Base-by-base conservation (phyloP, 2,329 filamentous ascomycete genomes). In the Ilyonectria robusta region DNA sequence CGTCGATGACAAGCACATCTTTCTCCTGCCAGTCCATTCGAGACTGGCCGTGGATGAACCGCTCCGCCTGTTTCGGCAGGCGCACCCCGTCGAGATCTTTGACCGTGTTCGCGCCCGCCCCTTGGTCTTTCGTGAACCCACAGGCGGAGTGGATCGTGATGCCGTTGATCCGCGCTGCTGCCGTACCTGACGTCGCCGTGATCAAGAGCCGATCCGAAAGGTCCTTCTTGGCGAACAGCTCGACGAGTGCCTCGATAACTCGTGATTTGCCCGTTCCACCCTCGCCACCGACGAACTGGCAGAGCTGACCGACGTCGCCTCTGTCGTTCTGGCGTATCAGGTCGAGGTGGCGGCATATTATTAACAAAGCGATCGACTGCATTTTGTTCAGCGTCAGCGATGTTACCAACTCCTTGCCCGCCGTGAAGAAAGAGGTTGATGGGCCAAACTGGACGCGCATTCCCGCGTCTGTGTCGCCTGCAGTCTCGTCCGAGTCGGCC, bases 21-120 rank as follows among this genome's bases (percentile, higher is more conserved):
- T 63, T 60, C 59, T 67, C 60, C 56, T 59, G 59, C 58, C 59
- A 59, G 19, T 63, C 53, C 79, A 78, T 66, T 53, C 79, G 33
- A 70, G 81, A 56, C 13, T 17, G 15, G 17, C 13, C 21, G 21
- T 23, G 21, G 21, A 23, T 23, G 21, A 23, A 23, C 21, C 21
- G 21, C 21, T 23, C 21, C 21, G 21, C 21, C 21, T 23, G 21
- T 23, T 23, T 23, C 21, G 21, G 21, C 21, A 23, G 37, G 1
- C 6, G 13, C 17, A 15, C 6, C 17, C 29, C 21, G 26, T 37
- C 26, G 23, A 23, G 21, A 23, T 23, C 21, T 31, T 15, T 6
- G 46, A 19, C 35, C 5, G 31, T 23, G 31, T n/a, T 17, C 23
- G 15, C 21, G 21, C 21, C 21, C 21, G 21, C 21, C 2, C 21